Conservation (phyloP, 345 rosid genomes). For the Hibiscus syriacus region DNA sequence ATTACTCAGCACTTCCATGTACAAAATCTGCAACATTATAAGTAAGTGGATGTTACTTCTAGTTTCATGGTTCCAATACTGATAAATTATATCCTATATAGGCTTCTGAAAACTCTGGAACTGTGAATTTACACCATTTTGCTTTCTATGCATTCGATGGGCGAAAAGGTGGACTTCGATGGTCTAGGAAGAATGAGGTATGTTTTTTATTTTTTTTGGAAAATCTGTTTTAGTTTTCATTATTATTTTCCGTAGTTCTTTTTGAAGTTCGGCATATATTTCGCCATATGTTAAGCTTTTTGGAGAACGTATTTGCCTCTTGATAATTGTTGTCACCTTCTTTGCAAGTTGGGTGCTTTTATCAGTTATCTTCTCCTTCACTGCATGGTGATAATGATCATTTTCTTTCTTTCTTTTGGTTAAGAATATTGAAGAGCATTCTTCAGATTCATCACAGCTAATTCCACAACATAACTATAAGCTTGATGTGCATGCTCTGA, state of each 20-base stretch:
- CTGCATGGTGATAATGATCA: slow-evolving; percentile 7
- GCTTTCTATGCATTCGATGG: slow-evolving; percentile 92
- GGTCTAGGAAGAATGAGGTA: slow-evolving; percentile 96
- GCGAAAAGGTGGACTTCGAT: slow-evolving; percentile 55
- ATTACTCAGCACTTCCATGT: not conserved
- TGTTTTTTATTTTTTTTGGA: not conserved
- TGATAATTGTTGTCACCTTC: not conserved
- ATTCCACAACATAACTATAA: slow-evolving; percentile 97
- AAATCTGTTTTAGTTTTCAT: not conserved
- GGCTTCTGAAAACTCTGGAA: slow-evolving; percentile 75
- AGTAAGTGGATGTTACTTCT: not conserved
- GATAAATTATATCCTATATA: slow-evolving; percentile 22
- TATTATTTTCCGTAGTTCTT: not conserved
- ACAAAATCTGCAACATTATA: not conserved
- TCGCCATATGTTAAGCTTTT: not conserved
- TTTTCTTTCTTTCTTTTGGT: slow-evolving; percentile 18
- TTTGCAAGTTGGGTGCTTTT: not conserved
- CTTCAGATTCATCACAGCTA: slow-evolving; percentile 72
- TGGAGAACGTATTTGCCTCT: not conserved
- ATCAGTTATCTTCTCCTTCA: slow-evolving; percentile 1
- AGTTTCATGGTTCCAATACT: slow-evolving; percentile 6
- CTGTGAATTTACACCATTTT: slow-evolving; percentile 74
- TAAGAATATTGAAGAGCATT: slow-evolving; percentile 68
- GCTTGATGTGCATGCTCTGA: slow-evolving; percentile 79
- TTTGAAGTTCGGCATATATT: not conserved